Base-by-base conservation (phyloP, 129 eudicot species). In the Artemisia tridentata region DNA sequence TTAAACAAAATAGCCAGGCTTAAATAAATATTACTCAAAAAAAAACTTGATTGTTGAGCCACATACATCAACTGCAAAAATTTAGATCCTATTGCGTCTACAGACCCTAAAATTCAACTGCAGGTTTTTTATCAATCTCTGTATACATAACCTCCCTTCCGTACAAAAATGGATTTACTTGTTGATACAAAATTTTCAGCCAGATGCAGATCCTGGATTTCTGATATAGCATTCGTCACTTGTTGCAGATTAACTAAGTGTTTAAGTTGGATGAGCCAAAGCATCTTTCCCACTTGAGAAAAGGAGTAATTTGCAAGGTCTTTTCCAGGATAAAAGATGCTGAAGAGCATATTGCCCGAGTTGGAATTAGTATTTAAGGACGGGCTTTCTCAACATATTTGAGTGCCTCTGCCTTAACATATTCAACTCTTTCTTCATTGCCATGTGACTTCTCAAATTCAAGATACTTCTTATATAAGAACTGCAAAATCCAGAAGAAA, bases 391-490 rank as follows among this genome's bases (percentile, higher is more conserved):
- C 88, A 4, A 83, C 82, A 68, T 86, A 92, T 21, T 86, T 92
- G 69, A 83, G 89, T 12, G 96, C 98, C 75, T 89, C 91, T 29
- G 77, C 78, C 75, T 76, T 86, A 4, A 92, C 98, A 48, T 77
- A 79, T 72, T 86, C 88, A 16, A 83, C 66, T 57, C 86, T 70
- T 59, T 86, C 89, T 72, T 83, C 92, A 69, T 92, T 92, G 1
- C 96, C 96, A 23, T 57, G 63, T 12, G 95, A 79, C 80, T 86
- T 87, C 38, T 92, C 98, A 70, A 81, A 92, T 75, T 85, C 84
- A 7, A 84, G 84, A 68, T 89, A 92, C 75, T 92, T 92, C 43
- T 83, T 86, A 68, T 89, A 92, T 60, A 92, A 80, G 68, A 85
- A 86, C 98, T 92, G 95, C 84, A 78, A 80, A 9, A 51, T 16